These are phyloP conservation scores for Flammula alnicola DNA, from an alignment of 1,284 basidiomycete genomes.

Conservation along the genomic window DNA sequence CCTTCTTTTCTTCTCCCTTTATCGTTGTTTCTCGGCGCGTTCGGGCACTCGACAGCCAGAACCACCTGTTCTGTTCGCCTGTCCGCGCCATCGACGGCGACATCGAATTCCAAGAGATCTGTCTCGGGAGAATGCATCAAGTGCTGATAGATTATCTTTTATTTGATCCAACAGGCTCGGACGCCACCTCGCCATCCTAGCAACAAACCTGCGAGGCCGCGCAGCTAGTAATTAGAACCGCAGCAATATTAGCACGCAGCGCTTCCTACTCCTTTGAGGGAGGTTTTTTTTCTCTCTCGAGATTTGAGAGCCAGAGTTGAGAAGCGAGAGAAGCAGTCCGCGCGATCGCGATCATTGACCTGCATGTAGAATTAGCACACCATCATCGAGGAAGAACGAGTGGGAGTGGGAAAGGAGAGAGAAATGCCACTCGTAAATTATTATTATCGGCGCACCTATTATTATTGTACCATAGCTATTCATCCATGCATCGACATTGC, in stretches of 20 bases:
- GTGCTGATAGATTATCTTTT: constrained; percentile 9
- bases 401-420: neutral
- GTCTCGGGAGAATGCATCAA: neutral
- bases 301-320: too few relatives aligned
- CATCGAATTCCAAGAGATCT: too few relatives aligned
- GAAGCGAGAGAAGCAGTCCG: neutral
- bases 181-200: constrained; percentile 3
- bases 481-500: constrained; percentile 5
- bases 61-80: too few relatives aligned
- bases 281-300: too few relatives aligned
- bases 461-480: constrained; percentile 24
- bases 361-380: constrained; percentile 10
- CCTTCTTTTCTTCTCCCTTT: too few relatives aligned
- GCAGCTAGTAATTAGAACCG: constrained; percentile 10
- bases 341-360: constrained; percentile 12
- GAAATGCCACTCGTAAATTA: constrained; percentile 9
- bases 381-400: constrained; percentile 1
- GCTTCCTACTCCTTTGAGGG: too few relatives aligned
- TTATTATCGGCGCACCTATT: constrained; percentile 18
- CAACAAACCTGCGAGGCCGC: constrained; percentile 5
- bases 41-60: too few relatives aligned
- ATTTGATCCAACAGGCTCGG: constrained; percentile 4
- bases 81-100: too few relatives aligned
- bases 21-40: too few relatives aligned
- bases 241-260: neutral